A percentile compares a stretch with the other conserved stretches of the same genome.
phyloP scores from a whole-genome alignment of 2,329 filamentous ascomycete species.

The Coniochaeta ligniaria region DNA sequence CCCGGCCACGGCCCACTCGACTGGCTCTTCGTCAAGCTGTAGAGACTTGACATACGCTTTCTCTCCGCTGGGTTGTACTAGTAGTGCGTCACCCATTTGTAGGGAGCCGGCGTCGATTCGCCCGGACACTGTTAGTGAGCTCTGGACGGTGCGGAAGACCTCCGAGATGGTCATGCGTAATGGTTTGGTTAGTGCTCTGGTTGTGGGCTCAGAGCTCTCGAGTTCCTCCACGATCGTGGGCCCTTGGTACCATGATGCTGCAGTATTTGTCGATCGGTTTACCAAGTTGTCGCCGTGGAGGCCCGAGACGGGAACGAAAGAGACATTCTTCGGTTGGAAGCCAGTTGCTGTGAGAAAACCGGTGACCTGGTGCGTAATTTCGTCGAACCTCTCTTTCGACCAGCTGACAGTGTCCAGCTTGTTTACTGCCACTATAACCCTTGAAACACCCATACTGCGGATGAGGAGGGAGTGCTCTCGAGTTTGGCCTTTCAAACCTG shows the following conservation, averaged over 20 bases:
- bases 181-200: slow-evolving; percentile 67
- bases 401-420: slow-evolving; percentile 86
- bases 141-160: slow-evolving; percentile 74
- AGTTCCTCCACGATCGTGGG: slow-evolving; percentile 75
- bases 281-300: slow-evolving; percentile 83
- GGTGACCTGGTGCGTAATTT: slow-evolving; percentile 76
- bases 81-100: slow-evolving; percentile 74
- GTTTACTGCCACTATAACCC: slow-evolving; percentile 86
- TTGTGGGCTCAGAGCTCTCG: slow-evolving; percentile 70
- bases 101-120: slow-evolving; percentile 78
- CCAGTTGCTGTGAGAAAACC: slow-evolving; percentile 77
- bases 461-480: slow-evolving; percentile 87
- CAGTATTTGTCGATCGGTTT: slow-evolving; percentile 43
- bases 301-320: slow-evolving; percentile 85
- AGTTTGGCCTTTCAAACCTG: slow-evolving; percentile 87
- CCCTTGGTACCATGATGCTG: slow-evolving; percentile 72
- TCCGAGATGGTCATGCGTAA: slow-evolving; percentile 83
- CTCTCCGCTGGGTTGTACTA: slow-evolving; percentile 76
- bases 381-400: slow-evolving; percentile 74
- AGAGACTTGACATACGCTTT: slow-evolving; percentile 75
- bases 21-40: slow-evolving; percentile 63
- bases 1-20: slow-evolving; percentile 87
- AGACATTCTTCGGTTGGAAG: slow-evolving; percentile 74
- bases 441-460: slow-evolving; percentile 82
- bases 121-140: slow-evolving; percentile 78